Conservation (phyloP, 257 asterid species). For the Nicotiana tomentosiformis region DNA sequence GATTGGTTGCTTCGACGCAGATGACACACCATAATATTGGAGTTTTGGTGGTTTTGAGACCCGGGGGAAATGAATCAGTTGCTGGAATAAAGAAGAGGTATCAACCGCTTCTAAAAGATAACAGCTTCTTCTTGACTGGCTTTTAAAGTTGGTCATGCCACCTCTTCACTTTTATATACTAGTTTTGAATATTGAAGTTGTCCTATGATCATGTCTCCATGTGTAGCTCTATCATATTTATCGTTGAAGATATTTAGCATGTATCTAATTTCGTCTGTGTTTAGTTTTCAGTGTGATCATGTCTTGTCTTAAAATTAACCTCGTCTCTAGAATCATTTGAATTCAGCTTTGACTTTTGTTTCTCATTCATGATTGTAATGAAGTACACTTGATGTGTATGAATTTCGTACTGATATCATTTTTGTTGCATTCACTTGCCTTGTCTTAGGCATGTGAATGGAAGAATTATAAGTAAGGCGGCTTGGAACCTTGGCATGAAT, state of each 20-base stretch:
- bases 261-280: no score
- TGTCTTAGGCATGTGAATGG: background rate
- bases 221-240: background rate
- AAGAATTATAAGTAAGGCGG: background rate
- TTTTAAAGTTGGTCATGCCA: background rate
- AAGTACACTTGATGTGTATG: no score
- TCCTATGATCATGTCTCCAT: background rate
- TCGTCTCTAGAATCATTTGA: background rate
- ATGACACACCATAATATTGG: constrained; percentile 97
- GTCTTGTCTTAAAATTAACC: background rate
- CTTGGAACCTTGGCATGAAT: background rate
- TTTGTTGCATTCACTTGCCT: background rate
- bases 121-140: background rate
- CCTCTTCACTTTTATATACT: background rate
- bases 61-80: constrained; percentile 64
- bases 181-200: background rate
- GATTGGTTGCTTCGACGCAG: constrained; percentile 21
- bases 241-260: background rate
- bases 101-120: background rate
- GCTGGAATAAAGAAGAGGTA: constrained; percentile 69
- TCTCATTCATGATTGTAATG: no score
- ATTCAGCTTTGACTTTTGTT: background rate
- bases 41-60: constrained; percentile 49
- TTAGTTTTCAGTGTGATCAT: background rate
- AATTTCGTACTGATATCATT: no score